A percentile compares a stretch with the other conserved stretches of the same genome.
Evolutionary conservation across 345 rosid genomes (phyloP).

Genomic region (Heritiera fomes): DNA sequence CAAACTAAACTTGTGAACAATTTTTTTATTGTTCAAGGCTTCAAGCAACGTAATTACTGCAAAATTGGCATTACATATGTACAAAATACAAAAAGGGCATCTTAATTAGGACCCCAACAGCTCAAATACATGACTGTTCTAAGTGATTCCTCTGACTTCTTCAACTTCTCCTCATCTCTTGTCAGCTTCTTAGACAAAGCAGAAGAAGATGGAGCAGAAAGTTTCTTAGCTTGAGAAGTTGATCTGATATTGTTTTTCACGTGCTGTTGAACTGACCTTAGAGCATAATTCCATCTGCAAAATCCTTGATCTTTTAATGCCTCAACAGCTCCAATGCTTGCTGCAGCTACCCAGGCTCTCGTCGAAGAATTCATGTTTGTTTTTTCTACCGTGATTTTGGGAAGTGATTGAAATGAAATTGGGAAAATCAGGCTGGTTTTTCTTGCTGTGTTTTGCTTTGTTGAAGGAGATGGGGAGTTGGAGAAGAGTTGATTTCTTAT

Average conservation of each 20-base stretch:
- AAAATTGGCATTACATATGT: not conserved
- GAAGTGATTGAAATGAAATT: not conserved
- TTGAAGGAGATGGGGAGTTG: not conserved
- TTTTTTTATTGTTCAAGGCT: not conserved
- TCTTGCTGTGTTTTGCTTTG: not conserved
- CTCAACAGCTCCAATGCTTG: slow-evolving; percentile 52
- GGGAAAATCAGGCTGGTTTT: not conserved
- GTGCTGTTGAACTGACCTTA: slow-evolving; percentile 42
- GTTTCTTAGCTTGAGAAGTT: slow-evolving; percentile 33
- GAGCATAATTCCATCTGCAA: slow-evolving; percentile 49
- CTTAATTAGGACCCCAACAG: slow-evolving; percentile 40
- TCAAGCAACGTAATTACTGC: not conserved
- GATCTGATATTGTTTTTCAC: slow-evolving; percentile 36
- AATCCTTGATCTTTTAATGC: slow-evolving; percentile 57
- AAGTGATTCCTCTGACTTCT: slow-evolving; percentile 27
- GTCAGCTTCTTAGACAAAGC: slow-evolving; percentile 4
- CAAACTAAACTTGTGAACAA: not conserved
- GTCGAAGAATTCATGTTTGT: slow-evolving; percentile 31
- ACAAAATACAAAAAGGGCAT: not conserved
- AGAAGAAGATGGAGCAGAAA: slow-evolving; percentile 20
- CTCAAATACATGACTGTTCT: slow-evolving; percentile 33
- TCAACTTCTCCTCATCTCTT: slow-evolving; percentile 20
- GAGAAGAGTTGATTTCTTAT: not conserved
- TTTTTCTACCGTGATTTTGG: not conserved
- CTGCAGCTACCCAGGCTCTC: slow-evolving; percentile 53